These are phyloP conservation scores for Lentinula aciculospora DNA, from an alignment of 768 basidiomycete species.

Conservation along the genomic window DNA sequence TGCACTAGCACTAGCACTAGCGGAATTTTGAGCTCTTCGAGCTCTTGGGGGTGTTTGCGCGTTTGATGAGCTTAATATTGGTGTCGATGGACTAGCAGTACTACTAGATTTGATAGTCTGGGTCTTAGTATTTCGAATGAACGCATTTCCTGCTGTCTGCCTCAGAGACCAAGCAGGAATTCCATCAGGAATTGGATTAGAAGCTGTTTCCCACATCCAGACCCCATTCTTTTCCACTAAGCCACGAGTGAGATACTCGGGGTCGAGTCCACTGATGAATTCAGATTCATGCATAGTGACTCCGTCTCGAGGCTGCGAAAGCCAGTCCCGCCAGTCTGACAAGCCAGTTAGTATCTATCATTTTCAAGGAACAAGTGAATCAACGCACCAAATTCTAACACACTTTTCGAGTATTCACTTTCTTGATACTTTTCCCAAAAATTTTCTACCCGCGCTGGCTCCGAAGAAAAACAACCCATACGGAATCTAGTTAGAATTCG, in stretches of 20 bases:
- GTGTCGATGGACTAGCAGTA: not conserved
- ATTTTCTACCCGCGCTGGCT: not conserved
- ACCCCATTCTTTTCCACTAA: not conserved
- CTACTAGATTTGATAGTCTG: not conserved
- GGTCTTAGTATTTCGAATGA: not conserved
- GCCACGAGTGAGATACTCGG: not conserved
- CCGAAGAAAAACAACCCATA: conserved; percentile 4
- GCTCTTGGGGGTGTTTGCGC: not conserved
- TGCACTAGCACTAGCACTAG: not conserved
- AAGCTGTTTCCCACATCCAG: not conserved
- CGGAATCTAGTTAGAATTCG: not conserved
- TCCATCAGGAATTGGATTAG: not conserved
- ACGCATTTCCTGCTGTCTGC: not conserved
- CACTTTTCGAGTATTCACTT: not conserved
- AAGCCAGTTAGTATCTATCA: not conserved
- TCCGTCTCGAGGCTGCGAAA: not conserved
- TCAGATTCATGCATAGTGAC: not conserved
- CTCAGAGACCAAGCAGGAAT: not conserved
- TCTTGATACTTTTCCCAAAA: conserved; percentile 3
- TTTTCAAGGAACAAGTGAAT: not conserved
- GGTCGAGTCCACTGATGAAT: not conserved
- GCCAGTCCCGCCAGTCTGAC: not conserved
- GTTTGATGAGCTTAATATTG: not conserved
- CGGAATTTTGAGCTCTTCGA: not conserved
- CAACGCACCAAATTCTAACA: conserved; percentile 2